phyloP scores from a whole-genome alignment of 352 stramenopile genomes.

The Blastocystis sp. region DNA sequence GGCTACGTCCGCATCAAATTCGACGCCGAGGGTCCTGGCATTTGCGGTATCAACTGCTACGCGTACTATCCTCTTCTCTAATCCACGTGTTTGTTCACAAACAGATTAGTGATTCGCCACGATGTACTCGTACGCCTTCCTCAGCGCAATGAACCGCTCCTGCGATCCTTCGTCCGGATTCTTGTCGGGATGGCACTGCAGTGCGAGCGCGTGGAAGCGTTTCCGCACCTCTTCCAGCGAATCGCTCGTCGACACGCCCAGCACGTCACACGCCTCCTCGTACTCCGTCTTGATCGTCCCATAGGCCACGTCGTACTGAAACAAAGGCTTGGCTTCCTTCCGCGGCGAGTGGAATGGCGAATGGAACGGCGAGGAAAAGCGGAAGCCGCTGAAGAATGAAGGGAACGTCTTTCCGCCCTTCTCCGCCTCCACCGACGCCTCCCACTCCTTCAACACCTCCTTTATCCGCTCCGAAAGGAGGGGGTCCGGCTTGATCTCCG shows the following conservation, averaged over 20 bases:
- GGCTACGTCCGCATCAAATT: slow-evolving; percentile 26
- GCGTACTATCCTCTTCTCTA: not conserved
- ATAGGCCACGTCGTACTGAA: slow-evolving; percentile 35
- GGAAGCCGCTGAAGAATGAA: not conserved
- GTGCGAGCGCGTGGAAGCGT: slow-evolving; percentile 25
- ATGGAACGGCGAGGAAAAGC: not conserved
- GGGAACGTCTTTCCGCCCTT: no score
- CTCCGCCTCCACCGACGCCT: not conserved
- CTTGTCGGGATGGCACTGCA: slow-evolving; percentile 66
- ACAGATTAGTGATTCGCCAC: not conserved
- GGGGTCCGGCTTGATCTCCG: not conserved
- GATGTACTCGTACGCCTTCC: slow-evolving; percentile 60
- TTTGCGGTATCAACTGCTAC: not conserved
- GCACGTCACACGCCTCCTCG: slow-evolving; percentile 40
- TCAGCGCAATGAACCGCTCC: slow-evolving; percentile 37
- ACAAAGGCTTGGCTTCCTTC: not conserved
- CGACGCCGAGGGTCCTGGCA: not conserved
- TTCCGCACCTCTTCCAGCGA: slow-evolving; percentile 42
- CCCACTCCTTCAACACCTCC: not conserved
- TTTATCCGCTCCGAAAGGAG: not conserved
- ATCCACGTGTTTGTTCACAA: not conserved
- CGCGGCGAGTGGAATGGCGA: not conserved
- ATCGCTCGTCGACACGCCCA: slow-evolving; percentile 47
- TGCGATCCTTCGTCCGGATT: slow-evolving; percentile 13
- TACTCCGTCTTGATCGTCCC: slow-evolving; percentile 55